Percentiles rank a stretch among this genome's conserved stretches.
Conservation (phyloP, 164 flowering plant genomes). For the Tetracentron sinense region DNA sequence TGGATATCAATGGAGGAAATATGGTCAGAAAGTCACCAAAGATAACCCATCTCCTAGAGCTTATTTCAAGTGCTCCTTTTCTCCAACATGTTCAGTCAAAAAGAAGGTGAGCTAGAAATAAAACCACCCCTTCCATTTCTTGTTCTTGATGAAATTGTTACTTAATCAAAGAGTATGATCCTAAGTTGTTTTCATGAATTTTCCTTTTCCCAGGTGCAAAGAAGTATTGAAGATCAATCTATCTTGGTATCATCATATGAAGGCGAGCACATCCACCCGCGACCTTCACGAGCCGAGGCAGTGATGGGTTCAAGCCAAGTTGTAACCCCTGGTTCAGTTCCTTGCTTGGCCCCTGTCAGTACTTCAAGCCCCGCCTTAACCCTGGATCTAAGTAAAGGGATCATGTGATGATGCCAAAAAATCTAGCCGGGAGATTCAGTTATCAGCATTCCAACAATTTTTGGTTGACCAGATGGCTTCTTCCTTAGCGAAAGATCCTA, state of each 20-base stretch:
- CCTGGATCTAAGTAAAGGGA: slow-evolving; percentile 19
- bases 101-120: too few species aligned
- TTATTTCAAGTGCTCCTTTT: too few species aligned
- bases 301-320: slow-evolving; percentile 15
- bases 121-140: too few species aligned
- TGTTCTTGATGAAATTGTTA: too few species aligned
- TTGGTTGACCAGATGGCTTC: slow-evolving; percentile 46
- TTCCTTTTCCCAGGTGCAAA: slow-evolving; percentile 52
- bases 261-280: slow-evolving; percentile 69
- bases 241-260: slow-evolving; percentile 65
- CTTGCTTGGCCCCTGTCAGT: slow-evolving; percentile 17
- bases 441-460: too few species aligned
- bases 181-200: not conserved
- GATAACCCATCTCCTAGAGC: too few species aligned
- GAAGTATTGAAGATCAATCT: slow-evolving; percentile 62
- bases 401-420: not conserved
- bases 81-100: too few species aligned
- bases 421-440: slow-evolving; percentile 5
- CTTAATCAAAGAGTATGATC: too few species aligned
- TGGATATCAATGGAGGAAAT: too few species aligned
- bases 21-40: too few species aligned
- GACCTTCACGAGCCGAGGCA: slow-evolving; percentile 23
- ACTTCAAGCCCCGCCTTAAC: slow-evolving; percentile 11
- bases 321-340: slow-evolving; percentile 10
- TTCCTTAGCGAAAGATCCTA: too few species aligned